Base-by-base conservation (phyloP, 23 red algal species). In the Cyanidioschyzon merolae region DNA sequence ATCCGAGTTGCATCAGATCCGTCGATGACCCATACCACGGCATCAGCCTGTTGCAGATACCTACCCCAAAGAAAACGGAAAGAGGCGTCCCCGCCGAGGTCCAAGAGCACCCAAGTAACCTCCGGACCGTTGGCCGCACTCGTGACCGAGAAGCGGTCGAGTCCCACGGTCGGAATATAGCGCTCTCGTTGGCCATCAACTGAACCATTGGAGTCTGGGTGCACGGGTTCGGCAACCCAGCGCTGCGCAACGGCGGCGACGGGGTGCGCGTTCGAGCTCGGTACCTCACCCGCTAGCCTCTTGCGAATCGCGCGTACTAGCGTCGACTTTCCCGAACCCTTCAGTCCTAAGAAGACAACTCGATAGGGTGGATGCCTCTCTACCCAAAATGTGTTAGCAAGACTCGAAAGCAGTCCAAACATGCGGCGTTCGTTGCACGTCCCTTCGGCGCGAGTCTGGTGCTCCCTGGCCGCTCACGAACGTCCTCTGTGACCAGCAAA, bases 11-110 rank as follows among this genome's bases (percentile, higher is more conserved):
- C 7, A 7, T 87, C 89, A 2, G 83, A 67, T 30, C 86, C 77
- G 37, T 89, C 86, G 15, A 96, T 78, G 36, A 96, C 86, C 79
- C 79, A 96, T 63, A 96, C 85, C 7, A 96, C 50, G 0, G 80
- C 86, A 35, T 90, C 80, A 2, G 92, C 92, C 27, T 96, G 82
- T 18, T 25, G 58, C 0, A 88, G 68, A 76, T 96, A 96, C 34
- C 86, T 68, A 31, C 79, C 39, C 92, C 92, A 96, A 32, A 96
- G 86, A 37, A 76, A 58, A 39, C 92, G 84, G 0, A 96, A 74
- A 24, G 68, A 68, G 36, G 58, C 36, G 34, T 83, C 81, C 15
- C 92, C 92, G 39, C 92, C 92, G 31, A 96, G 79, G 41, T 96
- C 92, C 92, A 86, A 96, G 12, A 96, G 40, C 30, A 90, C 79